Percentiles rank a stretch among this genome's conserved stretches.
phyloP scores from a whole-genome alignment of 78 protist species.

The Thecamonas trahens region DNA sequence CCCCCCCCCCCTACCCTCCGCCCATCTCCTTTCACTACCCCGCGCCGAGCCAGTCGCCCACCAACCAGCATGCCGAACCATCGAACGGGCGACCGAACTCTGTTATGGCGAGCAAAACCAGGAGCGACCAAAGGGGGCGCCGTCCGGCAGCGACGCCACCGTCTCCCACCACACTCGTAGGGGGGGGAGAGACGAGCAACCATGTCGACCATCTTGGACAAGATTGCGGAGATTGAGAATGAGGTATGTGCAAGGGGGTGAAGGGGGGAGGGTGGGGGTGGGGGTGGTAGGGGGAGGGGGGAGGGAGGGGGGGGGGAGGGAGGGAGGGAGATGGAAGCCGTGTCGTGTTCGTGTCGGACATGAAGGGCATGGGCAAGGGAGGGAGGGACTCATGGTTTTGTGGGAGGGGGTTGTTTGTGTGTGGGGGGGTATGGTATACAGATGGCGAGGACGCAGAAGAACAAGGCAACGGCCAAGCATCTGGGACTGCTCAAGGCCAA shows the following conservation, averaged over 20 bases:
- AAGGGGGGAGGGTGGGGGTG: background rate
- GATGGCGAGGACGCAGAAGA: constrained; percentile 95
- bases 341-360: background rate
- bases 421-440: constrained; percentile 15
- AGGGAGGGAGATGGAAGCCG: background rate
- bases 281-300: too few relatives aligned
- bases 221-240: constrained; percentile 73
- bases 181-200: background rate
- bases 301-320: background rate
- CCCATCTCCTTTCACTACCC: too few relatives aligned
- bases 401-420: background rate
- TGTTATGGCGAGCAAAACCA: too few relatives aligned
- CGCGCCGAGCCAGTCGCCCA: too few relatives aligned
- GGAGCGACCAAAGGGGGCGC: too few relatives aligned
- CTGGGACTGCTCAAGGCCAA: constrained; percentile 86
- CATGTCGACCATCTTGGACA: constrained; percentile 67
- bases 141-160: too few relatives aligned
- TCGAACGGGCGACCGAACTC: too few relatives aligned
- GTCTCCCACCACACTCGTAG: too few relatives aligned
- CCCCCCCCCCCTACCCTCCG: too few relatives aligned
- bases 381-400: background rate
- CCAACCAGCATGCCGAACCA: too few relatives aligned
- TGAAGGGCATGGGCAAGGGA: background rate
- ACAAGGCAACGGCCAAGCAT: constrained; percentile 90
- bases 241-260: constrained; percentile 26